Percentiles rank a stretch among this genome's conserved stretches.
Conservation (phyloP, 805 yeast species). For the Kregervanrija delftensis region DNA sequence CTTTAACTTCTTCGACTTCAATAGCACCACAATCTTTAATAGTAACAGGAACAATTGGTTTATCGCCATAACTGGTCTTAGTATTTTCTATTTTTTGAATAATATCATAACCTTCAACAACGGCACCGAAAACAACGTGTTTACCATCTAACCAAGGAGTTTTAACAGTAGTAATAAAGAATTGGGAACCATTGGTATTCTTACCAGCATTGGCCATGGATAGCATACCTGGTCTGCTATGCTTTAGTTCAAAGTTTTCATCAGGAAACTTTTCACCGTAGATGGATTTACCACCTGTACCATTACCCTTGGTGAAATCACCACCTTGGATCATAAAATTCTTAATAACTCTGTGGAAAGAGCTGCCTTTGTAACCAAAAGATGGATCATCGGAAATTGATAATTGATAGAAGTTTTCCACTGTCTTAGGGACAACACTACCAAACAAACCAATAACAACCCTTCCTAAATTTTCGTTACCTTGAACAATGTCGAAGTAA, state of each 20-base stretch:
- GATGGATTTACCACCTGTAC: slow-evolving; percentile 71
- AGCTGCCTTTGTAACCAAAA: slow-evolving; percentile 53
- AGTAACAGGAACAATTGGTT: slow-evolving; percentile 58
- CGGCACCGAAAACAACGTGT: slow-evolving; percentile 97
- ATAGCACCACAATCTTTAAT: slow-evolving; percentile 71
- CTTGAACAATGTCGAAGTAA: slow-evolving; percentile 80
- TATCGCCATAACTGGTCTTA: slow-evolving; percentile 63
- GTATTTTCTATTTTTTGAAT: slow-evolving; percentile 68
- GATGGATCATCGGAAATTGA: slow-evolving; percentile 67
- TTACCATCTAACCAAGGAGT: slow-evolving; percentile 90
- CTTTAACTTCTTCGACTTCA: slow-evolving; percentile 21
- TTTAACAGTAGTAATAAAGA: slow-evolving; percentile 86
- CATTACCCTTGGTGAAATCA: slow-evolving; percentile 64
- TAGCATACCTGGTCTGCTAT: slow-evolving; percentile 60
- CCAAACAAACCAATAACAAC: slow-evolving; percentile 86
- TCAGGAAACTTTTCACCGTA: slow-evolving; percentile 63
- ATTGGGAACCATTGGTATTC: slow-evolving; percentile 88
- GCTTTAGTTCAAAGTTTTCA: slow-evolving; percentile 62
- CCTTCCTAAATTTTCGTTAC: slow-evolving; percentile 70
- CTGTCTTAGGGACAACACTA: slow-evolving; percentile 79
- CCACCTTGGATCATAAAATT: slow-evolving; percentile 79
- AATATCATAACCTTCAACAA: slow-evolving; percentile 79
- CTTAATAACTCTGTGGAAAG: slow-evolving; percentile 69
- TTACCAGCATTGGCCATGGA: slow-evolving; percentile 80
- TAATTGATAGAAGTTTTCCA: slow-evolving; percentile 78